Percentiles rank a stretch among this genome's conserved stretches.
Conservation (phyloP, 495 filamentous ascomycete species). For the Thermothielavioides terrestris region DNA sequence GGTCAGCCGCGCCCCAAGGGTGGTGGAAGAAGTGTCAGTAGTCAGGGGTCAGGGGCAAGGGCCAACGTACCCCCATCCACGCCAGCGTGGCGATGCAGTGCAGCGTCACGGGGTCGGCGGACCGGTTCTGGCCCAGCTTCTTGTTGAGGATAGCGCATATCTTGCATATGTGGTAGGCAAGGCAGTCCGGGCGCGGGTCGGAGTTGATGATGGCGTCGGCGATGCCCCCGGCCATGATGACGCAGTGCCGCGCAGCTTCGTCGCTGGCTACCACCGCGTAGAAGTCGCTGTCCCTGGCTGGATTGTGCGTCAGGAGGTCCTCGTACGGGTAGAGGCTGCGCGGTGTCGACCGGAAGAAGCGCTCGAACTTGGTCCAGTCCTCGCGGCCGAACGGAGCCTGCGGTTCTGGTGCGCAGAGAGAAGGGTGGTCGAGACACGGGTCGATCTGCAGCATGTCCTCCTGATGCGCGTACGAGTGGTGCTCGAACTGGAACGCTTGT, state of each 20-base stretch:
- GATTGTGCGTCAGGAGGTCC: constrained; percentile 24
- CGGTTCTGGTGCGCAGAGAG: not conserved
- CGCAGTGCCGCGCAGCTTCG: constrained; percentile 17
- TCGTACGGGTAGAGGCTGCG: constrained; percentile 25
- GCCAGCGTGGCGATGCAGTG: constrained; percentile 23
- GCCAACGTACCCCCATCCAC: constrained; percentile 16
- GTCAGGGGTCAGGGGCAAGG: not conserved
- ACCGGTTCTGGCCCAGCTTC: constrained; percentile 15
- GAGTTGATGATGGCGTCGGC: constrained; percentile 6
- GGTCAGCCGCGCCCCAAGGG: not conserved
- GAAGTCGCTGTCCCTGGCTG: constrained; percentile 13
- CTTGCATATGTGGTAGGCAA: constrained; percentile 23
- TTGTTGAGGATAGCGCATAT: constrained; percentile 24
- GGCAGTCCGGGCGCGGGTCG: constrained; percentile 8
- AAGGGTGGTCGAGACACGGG: not conserved
- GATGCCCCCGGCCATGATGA: constrained; percentile 24
- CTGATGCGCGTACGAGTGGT: not conserved
- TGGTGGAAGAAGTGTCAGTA: too few species aligned
- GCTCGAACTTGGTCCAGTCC: constrained; percentile 18
- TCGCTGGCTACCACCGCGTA: constrained; percentile 12
- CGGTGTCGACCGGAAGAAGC: constrained; percentile 12
- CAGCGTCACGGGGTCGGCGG: constrained; percentile 15
- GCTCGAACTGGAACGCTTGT: not conserved
- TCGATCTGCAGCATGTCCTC: not conserved
- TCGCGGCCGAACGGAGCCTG: constrained; percentile 7